Evolutionary conservation across 352 stramenopile genomes (phyloP).

Genomic region (Pythium guiyangense): DNA sequence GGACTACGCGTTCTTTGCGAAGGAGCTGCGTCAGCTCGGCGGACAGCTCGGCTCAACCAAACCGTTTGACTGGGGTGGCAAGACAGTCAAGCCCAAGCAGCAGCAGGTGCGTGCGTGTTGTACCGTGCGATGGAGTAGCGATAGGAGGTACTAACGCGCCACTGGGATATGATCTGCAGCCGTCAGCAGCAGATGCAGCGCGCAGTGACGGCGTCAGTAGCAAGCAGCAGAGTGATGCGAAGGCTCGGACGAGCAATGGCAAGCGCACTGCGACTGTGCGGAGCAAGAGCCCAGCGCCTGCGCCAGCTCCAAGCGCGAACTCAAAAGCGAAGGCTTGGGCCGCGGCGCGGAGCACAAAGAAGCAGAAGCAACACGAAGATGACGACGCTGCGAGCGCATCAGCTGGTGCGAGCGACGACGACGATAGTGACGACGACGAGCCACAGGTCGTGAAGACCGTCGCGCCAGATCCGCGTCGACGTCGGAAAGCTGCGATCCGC

Average conservation of each 20-base stretch:
- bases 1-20: conserved; percentile 67
- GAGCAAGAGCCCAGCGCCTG: conserved; percentile 8
- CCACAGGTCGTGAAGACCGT: conserved; percentile 20
- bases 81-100: conserved; percentile 8
- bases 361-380: not conserved
- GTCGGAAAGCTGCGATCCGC: conserved; percentile 49
- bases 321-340: not conserved
- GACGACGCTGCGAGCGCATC: not conserved
- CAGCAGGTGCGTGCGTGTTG: not conserved
- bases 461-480: conserved; percentile 22
- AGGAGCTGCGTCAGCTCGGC: conserved; percentile 50
- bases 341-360: conserved; percentile 1
- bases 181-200: no score
- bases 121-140: not conserved
- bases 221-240: not conserved
- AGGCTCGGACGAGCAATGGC: not conserved
- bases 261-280: no score
- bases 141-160: not conserved
- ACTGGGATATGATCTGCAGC: no score
- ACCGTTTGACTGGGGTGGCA: conserved; percentile 41
- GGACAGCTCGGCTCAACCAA: conserved; percentile 25
- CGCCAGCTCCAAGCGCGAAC: not conserved
- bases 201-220: not conserved
- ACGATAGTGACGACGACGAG: conserved; percentile 13
- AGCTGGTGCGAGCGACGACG: not conserved